Evolutionary conservation across 768 basidiomycete species (phyloP).

Genomic region (Hydnum rufescens): DNA sequence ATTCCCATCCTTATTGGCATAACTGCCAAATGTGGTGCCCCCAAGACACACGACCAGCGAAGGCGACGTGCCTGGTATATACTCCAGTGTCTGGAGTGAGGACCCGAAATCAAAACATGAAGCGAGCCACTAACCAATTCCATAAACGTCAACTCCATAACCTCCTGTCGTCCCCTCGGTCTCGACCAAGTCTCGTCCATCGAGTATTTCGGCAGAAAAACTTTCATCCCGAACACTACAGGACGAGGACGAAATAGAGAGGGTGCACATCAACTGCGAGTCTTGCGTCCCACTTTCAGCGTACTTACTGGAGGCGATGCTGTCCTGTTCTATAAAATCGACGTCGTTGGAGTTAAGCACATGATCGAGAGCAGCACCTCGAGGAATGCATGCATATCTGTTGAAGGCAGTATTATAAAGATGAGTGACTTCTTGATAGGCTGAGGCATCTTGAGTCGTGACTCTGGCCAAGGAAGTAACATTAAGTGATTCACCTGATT

Average conservation of each 20-base stretch:
- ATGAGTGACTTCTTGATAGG: slow-evolving; percentile 1
- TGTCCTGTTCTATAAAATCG: slow-evolving; percentile 5
- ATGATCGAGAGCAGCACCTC: no score
- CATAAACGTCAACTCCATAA: slow-evolving; percentile 20
- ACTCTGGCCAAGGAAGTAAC: not conserved
- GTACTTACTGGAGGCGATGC: not conserved
- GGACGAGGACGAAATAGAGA: not conserved
- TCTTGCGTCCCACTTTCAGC: not conserved
- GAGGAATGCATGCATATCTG: slow-evolving; percentile 3
- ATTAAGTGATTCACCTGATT: not conserved
- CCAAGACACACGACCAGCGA: slow-evolving; percentile 25
- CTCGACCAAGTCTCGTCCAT: not conserved
- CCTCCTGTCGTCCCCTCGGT: slow-evolving; percentile 13
- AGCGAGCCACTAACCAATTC: slow-evolving; percentile 14
- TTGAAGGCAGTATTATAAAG: slow-evolving; percentile 7
- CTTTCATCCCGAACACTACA: not conserved
- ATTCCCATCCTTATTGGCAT: slow-evolving; percentile 19
- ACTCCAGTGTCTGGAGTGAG: no score
- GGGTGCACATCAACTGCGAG: not conserved
- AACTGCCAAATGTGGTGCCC: slow-evolving; percentile 21
- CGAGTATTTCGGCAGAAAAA: not conserved
- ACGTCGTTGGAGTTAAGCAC: slow-evolving; percentile 2
- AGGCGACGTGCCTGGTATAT: slow-evolving; percentile 15
- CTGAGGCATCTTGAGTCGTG: not conserved
- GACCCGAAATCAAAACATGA: not conserved